Conservation (phyloP, 768 basidiomycete genomes). For the Boletus reticuloceps region DNA sequence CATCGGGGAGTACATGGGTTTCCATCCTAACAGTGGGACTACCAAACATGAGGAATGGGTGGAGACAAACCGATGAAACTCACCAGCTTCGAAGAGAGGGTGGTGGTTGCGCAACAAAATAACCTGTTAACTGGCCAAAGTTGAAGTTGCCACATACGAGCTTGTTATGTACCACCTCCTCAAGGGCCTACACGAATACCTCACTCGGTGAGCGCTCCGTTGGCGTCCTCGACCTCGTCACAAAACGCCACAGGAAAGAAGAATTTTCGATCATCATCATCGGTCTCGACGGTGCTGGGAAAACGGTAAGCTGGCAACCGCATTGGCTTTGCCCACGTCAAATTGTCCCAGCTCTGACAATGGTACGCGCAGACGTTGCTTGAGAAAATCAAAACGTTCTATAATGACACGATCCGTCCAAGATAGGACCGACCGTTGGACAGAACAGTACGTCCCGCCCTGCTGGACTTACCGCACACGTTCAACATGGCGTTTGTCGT, state of each 20-base stretch:
- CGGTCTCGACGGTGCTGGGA: constrained; percentile 89
- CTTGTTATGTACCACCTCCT: too few species aligned
- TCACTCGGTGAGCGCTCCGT: constrained; percentile 60
- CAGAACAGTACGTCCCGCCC: constrained; percentile 80
- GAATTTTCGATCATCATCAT: constrained; percentile 96
- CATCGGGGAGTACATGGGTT: too few species aligned
- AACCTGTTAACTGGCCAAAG: too few species aligned
- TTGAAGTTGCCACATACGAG: too few species aligned
- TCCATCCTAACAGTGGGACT: too few species aligned
- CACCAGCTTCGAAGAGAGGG: too few species aligned
- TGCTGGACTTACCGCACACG: neutral
- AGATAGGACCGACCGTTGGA: constrained; percentile 95
- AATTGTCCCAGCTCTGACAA: neutral
- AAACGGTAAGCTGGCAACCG: constrained; percentile 56
- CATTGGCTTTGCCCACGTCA: neutral
- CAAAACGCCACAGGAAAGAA: constrained; percentile 56
- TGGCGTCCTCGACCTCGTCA: neutral
- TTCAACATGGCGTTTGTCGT: neutral
- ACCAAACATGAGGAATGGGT: too few species aligned
- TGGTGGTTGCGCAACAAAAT: too few species aligned
- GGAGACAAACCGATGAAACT: too few species aligned
- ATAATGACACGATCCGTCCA: constrained; percentile 85
- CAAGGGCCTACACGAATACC: constrained; percentile 85
- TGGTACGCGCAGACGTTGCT: constrained; percentile 60
- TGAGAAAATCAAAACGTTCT: constrained; percentile 92